Conservation (phyloP, 345 rosid genomes). For the Crucihimalaya himalaica region DNA sequence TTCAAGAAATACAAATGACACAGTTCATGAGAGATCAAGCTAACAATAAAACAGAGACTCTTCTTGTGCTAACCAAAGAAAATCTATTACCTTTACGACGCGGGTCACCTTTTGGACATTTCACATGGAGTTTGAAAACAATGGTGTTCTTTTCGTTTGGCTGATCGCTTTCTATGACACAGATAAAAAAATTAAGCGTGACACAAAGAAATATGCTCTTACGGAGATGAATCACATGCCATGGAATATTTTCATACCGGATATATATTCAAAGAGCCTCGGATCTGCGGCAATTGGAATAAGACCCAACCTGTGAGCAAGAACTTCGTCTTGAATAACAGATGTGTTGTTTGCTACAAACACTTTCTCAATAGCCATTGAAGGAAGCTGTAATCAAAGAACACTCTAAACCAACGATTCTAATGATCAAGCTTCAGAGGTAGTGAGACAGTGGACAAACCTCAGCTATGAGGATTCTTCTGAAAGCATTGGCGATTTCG, state of each 20-base stretch:
- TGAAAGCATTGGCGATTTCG: constrained; percentile 82
- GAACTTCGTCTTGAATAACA: constrained; percentile 81
- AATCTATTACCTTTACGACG: constrained; percentile 62
- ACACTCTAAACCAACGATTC: not conserved
- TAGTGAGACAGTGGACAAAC: constrained; percentile 41
- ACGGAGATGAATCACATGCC: not conserved
- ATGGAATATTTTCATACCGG: constrained; percentile 48
- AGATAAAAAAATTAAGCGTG: not conserved
- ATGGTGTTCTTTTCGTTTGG: constrained; percentile 91
- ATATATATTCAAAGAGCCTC: constrained; percentile 73
- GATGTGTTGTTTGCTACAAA: constrained; percentile 82
- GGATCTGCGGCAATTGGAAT: constrained; percentile 78
- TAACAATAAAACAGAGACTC: not conserved
- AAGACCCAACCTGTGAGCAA: constrained; percentile 86
- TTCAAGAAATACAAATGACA: constrained; percentile 40
- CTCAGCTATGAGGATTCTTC: constrained; percentile 93
- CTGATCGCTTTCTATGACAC: constrained; percentile 62
- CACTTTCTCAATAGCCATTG: constrained; percentile 91
- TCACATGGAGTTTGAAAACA: constrained; percentile 85
- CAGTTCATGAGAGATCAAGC: constrained; percentile 1
- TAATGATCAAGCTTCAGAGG: not conserved
- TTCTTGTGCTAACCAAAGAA: constrained; percentile 12
- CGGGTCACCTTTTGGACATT: constrained; percentile 51
- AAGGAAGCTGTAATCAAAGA: constrained; percentile 58
- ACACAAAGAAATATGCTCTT: not conserved